Conservation (phyloP, 2,329 filamentous ascomycete genomes). For the Fusarium sp. region DNA sequence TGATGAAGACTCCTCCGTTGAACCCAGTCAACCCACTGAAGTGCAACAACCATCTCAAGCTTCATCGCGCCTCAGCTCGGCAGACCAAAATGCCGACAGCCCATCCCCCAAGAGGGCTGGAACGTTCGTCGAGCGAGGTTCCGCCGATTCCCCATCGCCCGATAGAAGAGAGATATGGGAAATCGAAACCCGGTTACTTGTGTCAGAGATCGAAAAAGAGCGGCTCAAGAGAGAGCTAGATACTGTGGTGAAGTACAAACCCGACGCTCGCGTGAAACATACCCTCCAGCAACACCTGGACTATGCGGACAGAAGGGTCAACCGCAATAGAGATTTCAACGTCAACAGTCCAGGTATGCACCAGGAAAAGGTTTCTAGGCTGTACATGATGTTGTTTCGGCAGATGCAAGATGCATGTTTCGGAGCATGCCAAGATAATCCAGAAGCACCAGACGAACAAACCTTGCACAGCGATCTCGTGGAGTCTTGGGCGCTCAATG, state of each 20-base stretch:
- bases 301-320: accelerated
- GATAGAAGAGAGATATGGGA: background rate
- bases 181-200: background rate
- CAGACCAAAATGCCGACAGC: background rate
- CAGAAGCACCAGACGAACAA: background rate
- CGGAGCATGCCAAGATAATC: background rate
- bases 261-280: background rate
- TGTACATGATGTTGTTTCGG: too few relatives aligned
- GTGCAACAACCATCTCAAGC: background rate
- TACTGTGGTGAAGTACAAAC: background rate
- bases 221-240: background rate
- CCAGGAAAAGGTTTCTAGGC: accelerated
- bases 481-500: background rate
- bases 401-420: background rate
- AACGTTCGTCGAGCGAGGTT: background rate
- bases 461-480: background rate
- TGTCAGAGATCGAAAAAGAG: background rate
- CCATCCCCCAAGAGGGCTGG: background rate
- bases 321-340: accelerated
- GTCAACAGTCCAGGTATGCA: background rate
- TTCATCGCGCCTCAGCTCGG: background rate
- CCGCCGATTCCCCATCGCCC: accelerated
- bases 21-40: background rate
- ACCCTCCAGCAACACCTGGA: background rate
- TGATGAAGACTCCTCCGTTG: background rate